Conservation (phyloP, 352 stramenopile species). For the Discostella stelligera region DNA sequence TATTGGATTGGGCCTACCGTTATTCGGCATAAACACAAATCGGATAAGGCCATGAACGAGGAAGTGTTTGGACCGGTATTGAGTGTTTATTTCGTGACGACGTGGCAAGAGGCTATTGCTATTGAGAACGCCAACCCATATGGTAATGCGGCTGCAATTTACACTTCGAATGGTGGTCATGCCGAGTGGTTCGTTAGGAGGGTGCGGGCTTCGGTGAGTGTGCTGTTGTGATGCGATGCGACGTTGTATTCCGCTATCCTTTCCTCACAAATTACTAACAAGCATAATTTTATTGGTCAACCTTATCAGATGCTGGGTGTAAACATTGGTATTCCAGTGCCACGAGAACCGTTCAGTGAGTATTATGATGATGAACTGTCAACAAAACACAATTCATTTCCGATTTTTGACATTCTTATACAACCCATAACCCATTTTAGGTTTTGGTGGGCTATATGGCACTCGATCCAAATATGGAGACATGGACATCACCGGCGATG, state of each 20-base stretch:
- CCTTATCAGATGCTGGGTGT: conserved; percentile 91
- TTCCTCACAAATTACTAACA: neutral
- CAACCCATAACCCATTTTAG: conserved; percentile 87
- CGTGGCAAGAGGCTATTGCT: conserved; percentile 91
- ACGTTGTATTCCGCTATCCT: neutral
- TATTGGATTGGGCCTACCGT: conserved; percentile 95
- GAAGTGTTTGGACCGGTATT: conserved; percentile 98
- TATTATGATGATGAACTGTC: neutral
- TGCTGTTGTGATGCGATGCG: neutral
- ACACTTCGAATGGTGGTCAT: conserved; percentile 90
- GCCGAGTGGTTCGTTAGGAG: conserved; percentile 92
- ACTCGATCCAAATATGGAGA: conserved; percentile 96
- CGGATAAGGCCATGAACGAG: conserved; percentile 89
- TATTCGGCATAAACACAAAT: conserved; percentile 87
- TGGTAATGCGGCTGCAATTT: conserved; percentile 96
- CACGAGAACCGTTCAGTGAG: conserved; percentile 89
- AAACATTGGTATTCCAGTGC: conserved; percentile 96
- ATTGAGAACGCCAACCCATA: conserved; percentile 97
- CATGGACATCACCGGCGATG: conserved; percentile 97
- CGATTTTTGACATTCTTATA: conserved; percentile 51
- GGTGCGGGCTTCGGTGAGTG: conserved; percentile 87
- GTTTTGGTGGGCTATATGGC: conserved; percentile 97
- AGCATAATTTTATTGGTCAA: neutral
- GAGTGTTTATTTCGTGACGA: conserved; percentile 85
- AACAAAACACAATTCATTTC: conserved; percentile 1